phyloP scores from a whole-genome alignment of 345 rosid species.

The Bruguiera gymnorhiza region DNA sequence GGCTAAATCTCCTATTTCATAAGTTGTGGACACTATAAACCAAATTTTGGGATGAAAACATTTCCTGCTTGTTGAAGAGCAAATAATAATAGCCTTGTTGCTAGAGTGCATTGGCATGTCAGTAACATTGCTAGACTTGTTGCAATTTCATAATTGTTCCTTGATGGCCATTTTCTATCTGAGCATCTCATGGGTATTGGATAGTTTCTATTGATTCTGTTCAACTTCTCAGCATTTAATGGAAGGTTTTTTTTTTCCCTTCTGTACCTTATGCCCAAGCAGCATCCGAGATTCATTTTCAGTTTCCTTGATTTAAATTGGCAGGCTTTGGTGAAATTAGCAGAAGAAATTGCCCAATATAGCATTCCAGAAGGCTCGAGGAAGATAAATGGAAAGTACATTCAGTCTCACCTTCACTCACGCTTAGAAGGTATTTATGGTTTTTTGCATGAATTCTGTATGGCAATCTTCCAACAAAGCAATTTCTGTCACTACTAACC shows the following conservation, averaged over 20 bases:
- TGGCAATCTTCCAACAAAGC: not conserved
- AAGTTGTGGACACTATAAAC: not conserved
- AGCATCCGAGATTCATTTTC: not conserved
- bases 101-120: too few species aligned
- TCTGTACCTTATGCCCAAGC: not conserved
- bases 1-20: too few species aligned
- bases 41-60: not conserved
- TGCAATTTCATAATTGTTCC: too few species aligned
- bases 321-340: slow-evolving; percentile 60
- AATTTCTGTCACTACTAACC: not conserved
- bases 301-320: slow-evolving; percentile 6
- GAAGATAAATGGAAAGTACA: slow-evolving; percentile 79
- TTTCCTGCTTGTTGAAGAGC: not conserved
- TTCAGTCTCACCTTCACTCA: slow-evolving; percentile 73
- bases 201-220: not conserved
- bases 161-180: not conserved
- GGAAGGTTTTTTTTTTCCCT: not conserved
- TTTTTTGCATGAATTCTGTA: not conserved
- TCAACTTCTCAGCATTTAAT: not conserved
- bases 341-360: slow-evolving; percentile 68
- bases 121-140: too few species aligned
- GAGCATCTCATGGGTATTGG: not conserved
- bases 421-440: slow-evolving; percentile 61
- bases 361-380: slow-evolving; percentile 71
- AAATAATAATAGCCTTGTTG: not conserved